Conservation (phyloP, 1,284 basidiomycete genomes). For the Cystobasidium pallidum region DNA sequence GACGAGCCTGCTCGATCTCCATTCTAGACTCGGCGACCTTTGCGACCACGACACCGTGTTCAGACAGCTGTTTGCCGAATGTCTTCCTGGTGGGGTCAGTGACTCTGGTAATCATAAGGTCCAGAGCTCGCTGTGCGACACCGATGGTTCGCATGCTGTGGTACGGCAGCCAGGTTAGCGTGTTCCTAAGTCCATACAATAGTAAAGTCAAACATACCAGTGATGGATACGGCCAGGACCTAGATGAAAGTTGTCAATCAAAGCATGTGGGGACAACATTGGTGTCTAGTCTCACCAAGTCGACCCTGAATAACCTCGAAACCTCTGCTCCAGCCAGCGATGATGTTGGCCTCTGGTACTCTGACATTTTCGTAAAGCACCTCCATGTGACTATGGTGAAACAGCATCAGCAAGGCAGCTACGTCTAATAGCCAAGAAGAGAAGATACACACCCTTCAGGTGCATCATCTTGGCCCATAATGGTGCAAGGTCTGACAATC, state of each 20-base stretch:
- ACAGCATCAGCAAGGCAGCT: too few species aligned
- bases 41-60: constrained; percentile 84
- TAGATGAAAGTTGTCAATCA: not conserved
- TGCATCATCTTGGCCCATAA: constrained; percentile 86
- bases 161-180: too few species aligned
- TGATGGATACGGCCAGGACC: constrained; percentile 91
- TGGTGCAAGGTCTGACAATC: constrained; percentile 85
- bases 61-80: constrained; percentile 86
- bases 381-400: constrained; percentile 74
- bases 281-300: constrained; percentile 64
- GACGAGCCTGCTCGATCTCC: constrained; percentile 83
- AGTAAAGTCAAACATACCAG: constrained; percentile 59
- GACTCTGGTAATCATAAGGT: constrained; percentile 86
- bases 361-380: constrained; percentile 92
- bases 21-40: constrained; percentile 90
- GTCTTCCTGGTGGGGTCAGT: constrained; percentile 88
- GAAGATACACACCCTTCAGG: constrained; percentile 63
- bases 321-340: constrained; percentile 82
- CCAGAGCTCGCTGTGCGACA: constrained; percentile 78
- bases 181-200: too few species aligned
- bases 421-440: not conserved
- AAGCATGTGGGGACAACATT: constrained; percentile 57
- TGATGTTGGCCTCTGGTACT: constrained; percentile 77
- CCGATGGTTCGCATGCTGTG: constrained; percentile 87
- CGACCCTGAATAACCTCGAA: constrained; percentile 91